Evolutionary conservation across 2,329 filamentous ascomycete species (phyloP), one percentile per base, ranked within the genome.

Genomic region (Pseudocercospora pini-densiflorae): DNA sequence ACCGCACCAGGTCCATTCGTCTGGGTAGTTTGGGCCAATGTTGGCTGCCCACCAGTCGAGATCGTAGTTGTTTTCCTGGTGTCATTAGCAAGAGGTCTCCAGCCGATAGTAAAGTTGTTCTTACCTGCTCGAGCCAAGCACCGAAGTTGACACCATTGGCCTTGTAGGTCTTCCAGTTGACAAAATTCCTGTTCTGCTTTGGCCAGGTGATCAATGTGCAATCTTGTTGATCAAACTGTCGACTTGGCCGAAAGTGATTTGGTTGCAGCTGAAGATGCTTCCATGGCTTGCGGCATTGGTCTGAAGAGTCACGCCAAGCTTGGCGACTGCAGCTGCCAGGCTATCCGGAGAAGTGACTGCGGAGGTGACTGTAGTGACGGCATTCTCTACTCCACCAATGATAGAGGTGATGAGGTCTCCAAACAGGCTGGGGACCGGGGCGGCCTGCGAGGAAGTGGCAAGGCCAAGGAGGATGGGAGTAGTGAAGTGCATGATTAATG

Each of bases 1-100:
- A 19, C 64, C 58, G 64, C 78, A 81, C 23, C 76, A 72, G 10
- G 61, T 74, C 78, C 78, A 80, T 68, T 80, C 78, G 59, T 80
- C 78, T 16, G 71, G 57, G 19, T 60, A 57, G 19, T 59, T 45
- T 12, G 51, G 24, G 14, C 62, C 61, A 24, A 61, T 60, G 31
- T 66, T 62, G 16, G 49, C 31, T 12, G 53, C 62, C 65, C 65
- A 70, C 65, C 63, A 70, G 23, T 53, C 40, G 1, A 60, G 53
- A 43, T 68, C 66, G 63, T 55, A 55, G 14, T 33, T 55, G 51
- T 55, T 55, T 55, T 55, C 51, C 27, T 43, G n/a, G 5, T n/a
- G 5, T 43, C 16, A 19, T 43, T 19, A 43, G 40, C 14, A 43
- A 19, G 2, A n/a, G 6, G 16, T 43, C n/a, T 43, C 40, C 40